Evolutionary conservation across 257 asterid species (phyloP).

Genomic region (Solanum piurae): DNA sequence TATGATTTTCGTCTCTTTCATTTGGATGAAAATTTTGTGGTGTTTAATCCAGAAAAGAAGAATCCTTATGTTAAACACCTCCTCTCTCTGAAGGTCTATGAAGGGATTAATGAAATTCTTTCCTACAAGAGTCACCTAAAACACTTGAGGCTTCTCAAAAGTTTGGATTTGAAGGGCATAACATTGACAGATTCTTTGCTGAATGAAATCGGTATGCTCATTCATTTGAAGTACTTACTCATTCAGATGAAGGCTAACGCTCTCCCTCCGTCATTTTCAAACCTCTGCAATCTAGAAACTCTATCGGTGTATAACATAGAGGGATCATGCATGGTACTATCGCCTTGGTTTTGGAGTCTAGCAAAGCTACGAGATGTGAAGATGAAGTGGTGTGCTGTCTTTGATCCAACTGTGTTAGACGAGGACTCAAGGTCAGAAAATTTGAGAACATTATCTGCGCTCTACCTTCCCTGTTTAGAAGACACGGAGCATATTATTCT

Average conservation of each 20-base stretch:
- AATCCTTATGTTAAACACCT: neutral
- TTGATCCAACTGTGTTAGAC: neutral
- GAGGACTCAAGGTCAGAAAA: neutral
- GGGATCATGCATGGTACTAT: neutral
- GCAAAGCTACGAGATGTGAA: neutral
- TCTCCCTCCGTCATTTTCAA: neutral
- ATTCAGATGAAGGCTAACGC: neutral
- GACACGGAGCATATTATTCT: neutral
- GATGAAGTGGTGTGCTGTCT: fast-evolving
- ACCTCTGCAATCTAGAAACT: neutral
- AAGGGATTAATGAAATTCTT: no score
- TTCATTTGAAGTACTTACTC: neutral
- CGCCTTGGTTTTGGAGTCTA: neutral
- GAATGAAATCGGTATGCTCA: neutral
- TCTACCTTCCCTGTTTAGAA: neutral
- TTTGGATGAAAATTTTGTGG: neutral
- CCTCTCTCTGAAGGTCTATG: neutral
- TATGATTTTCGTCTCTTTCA: fast-evolving
- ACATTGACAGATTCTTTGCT: neutral
- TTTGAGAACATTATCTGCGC: neutral
- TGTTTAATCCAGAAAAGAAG: neutral
- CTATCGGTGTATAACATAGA: neutral
- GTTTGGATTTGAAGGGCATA: fast-evolving
- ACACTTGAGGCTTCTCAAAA: slow-evolving; percentile 1
- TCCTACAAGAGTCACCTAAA: neutral